Conservation (phyloP, 2,329 filamentous ascomycete genomes). For the Penicillium sp. region DNA sequence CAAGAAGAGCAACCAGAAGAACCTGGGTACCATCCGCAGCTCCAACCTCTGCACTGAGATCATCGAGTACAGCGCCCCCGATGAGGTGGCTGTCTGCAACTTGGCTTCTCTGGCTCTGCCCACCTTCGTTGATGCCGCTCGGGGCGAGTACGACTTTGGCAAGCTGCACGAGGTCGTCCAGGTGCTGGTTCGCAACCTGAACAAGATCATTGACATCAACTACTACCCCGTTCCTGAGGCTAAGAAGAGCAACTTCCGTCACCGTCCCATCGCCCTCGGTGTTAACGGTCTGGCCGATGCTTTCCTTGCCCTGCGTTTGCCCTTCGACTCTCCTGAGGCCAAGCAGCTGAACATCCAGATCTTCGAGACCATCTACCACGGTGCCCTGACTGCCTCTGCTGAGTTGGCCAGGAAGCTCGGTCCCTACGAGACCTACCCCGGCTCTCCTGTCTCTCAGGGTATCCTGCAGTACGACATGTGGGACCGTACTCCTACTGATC, state of each 20-base stretch:
- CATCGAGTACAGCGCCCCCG: conserved; percentile 92
- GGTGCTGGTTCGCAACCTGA: conserved; percentile 90
- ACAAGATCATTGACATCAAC: conserved; percentile 98
- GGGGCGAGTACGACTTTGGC: conserved; percentile 87
- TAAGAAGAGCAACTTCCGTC: conserved; percentile 93
- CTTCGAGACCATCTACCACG: conserved; percentile 99
- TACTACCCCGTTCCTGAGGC: conserved; percentile 97
- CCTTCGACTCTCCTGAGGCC: conserved; percentile 94
- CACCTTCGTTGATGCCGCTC: conserved; percentile 81
- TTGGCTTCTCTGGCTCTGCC: conserved; percentile 91
- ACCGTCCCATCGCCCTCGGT: conserved; percentile 92
- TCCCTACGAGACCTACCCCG: conserved; percentile 85
- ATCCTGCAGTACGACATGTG: conserved; percentile 99
- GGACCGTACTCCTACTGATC: conserved; percentile 86
- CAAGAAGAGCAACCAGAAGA: conserved; percentile 99
- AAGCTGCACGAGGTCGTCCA: conserved; percentile 94
- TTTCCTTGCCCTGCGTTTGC: conserved; percentile 93
- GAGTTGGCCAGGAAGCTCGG: conserved; percentile 82
- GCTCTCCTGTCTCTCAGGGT: conserved; percentile 90
- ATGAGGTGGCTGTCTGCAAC: conserved; percentile 99
- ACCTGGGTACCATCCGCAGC: conserved; percentile 95
- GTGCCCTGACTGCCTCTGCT: conserved; percentile 82
- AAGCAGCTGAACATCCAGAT: conserved; percentile 95
- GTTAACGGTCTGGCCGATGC: conserved; percentile 97
- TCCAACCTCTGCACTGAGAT: conserved; percentile 99